phyloP scores from a whole-genome alignment of 305 asterid species.

The Fraxinus floribunda region DNA sequence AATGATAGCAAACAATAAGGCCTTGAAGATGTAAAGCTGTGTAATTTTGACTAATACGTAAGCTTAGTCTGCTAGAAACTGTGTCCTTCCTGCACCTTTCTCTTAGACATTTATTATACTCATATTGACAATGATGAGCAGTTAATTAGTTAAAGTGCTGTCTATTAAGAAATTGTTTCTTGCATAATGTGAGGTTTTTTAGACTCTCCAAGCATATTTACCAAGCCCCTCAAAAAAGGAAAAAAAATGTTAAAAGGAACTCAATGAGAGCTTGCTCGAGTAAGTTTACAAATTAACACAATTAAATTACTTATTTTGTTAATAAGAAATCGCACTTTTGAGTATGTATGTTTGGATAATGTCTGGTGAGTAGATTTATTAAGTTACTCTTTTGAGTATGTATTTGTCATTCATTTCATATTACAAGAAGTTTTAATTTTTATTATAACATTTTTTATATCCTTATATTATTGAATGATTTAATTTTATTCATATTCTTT shows the following conservation, averaged over 20 bases:
- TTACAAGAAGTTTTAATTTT: not conserved
- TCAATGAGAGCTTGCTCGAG: not conserved
- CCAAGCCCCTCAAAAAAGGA: not conserved
- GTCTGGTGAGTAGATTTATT: not conserved
- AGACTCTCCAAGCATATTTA: not conserved
- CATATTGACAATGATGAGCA: not conserved
- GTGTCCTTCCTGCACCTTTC: not conserved
- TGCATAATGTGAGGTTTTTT: not conserved
- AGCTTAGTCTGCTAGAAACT: not conserved
- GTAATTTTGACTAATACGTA: not conserved
- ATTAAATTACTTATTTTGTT: not conserved
- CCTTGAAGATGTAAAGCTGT: not conserved
- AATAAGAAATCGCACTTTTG: not conserved
- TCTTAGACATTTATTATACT: not conserved
- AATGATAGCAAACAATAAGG: not conserved
- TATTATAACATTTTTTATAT: not conserved
- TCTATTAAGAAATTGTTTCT: not conserved
- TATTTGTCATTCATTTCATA: not conserved
- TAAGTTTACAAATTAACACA: not conserved
- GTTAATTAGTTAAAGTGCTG: not conserved
- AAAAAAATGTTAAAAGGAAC: not conserved
- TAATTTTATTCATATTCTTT: not conserved
- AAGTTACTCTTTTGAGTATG: not conserved
- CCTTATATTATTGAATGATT: not conserved
- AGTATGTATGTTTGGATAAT: not conserved